Conservation (phyloP, 2,329 filamentous ascomycete genomes). For the Thermothelomyces thermophilus region DNA sequence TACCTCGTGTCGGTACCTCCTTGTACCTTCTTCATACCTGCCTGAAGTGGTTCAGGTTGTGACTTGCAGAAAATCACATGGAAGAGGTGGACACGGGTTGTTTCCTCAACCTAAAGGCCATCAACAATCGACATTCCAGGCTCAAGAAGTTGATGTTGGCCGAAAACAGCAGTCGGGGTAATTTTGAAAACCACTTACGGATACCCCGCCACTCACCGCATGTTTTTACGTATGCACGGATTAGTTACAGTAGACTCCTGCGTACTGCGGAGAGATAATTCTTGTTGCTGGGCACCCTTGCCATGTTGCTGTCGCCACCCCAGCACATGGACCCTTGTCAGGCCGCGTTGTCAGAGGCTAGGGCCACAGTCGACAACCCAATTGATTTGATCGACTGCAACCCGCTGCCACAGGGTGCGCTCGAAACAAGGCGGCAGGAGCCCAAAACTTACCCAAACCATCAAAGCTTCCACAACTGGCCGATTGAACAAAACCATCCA, state of each 20-base stretch:
- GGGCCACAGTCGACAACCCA: slow-evolving; percentile 7
- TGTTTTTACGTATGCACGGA: background rate
- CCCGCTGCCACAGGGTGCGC: slow-evolving; percentile 15
- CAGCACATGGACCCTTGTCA: background rate
- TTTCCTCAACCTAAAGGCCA: too few relatives aligned
- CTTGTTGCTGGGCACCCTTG: background rate
- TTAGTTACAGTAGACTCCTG: too few relatives aligned
- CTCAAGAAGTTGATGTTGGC: background rate
- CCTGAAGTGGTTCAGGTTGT: too few relatives aligned
- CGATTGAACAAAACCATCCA: slow-evolving; percentile 13
- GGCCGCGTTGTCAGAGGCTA: slow-evolving; percentile 1
- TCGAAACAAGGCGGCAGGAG: slow-evolving; percentile 9
- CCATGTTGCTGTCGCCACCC: background rate
- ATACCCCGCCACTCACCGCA: background rate
- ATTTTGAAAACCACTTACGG: too few relatives aligned
- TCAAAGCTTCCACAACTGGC: slow-evolving; percentile 8
- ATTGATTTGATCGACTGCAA: slow-evolving; percentile 11
- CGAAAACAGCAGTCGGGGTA: background rate
- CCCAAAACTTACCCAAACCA: slow-evolving; percentile 15
- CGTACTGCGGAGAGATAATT: too few relatives aligned
- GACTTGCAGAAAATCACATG: too few relatives aligned
- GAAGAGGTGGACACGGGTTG: too few relatives aligned
- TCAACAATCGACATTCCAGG: too few relatives aligned
- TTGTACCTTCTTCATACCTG: too few relatives aligned
- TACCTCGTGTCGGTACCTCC: too few relatives aligned